Percentiles rank a stretch among this genome's conserved stretches.
These are phyloP conservation scores for Jatropha curcas DNA, from an alignment of 345 rosid species.

Conservation along the genomic window DNA sequence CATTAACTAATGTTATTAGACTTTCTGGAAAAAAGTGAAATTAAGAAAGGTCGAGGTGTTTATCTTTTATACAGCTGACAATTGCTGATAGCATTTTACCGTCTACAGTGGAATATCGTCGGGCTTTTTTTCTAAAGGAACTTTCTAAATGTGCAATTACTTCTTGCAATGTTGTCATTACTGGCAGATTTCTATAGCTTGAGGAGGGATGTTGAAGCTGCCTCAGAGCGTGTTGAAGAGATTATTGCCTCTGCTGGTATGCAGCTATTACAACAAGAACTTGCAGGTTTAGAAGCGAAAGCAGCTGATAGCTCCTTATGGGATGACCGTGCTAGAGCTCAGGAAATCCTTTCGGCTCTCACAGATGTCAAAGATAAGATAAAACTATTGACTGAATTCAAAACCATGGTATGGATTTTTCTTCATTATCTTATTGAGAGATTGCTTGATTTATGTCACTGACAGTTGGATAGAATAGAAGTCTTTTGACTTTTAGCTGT, in stretches of 20 bases:
- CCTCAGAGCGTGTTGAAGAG: slow-evolving; percentile 68
- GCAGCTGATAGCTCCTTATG: slow-evolving; percentile 73
- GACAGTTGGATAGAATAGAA: not conserved
- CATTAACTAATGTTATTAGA: not conserved
- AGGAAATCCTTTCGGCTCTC: slow-evolving; percentile 62
- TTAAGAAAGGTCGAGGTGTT: too few species aligned
- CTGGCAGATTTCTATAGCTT: slow-evolving; percentile 76
- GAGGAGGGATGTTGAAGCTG: slow-evolving; percentile 76
- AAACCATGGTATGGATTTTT: slow-evolving; percentile 52
- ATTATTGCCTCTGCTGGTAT: slow-evolving; percentile 59
- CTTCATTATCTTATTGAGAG: not conserved
- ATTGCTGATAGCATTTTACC: not conserved
- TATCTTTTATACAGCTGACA: not conserved
- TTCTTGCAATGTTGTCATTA: slow-evolving; percentile 4
- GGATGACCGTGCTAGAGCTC: slow-evolving; percentile 85
- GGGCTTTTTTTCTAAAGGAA: not conserved
- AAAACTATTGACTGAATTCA: slow-evolving; percentile 59
- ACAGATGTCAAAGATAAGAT: slow-evolving; percentile 78
- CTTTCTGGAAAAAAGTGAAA: not conserved
- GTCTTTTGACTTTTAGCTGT: not conserved
- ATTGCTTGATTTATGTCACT: not conserved
- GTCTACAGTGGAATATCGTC: not conserved
- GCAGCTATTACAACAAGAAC: slow-evolving; percentile 53
- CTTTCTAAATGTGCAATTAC: not conserved
- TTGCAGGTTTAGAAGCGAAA: slow-evolving; percentile 59